Evolutionary conservation across 805 yeast genomes (phyloP).

Genomic region (Wickerhamiella parazyma): DNA sequence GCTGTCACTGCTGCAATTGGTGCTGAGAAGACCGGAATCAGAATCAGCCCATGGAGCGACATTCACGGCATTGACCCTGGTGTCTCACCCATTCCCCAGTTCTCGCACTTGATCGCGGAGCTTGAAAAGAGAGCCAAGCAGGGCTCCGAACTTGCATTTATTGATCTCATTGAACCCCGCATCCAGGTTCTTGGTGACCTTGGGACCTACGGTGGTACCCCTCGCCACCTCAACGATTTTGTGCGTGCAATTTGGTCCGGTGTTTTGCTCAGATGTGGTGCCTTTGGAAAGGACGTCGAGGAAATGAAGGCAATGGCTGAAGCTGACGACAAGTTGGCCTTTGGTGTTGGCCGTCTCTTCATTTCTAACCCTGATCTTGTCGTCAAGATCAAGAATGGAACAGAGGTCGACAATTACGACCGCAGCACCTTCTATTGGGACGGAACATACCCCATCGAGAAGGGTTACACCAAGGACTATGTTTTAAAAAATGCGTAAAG

Average conservation of each 20-base stretch:
- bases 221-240: conserved; percentile 13
- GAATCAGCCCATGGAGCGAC: conserved; percentile 30
- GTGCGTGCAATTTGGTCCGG: conserved; percentile 18
- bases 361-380: conserved; percentile 45
- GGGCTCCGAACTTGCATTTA: conserved; percentile 30
- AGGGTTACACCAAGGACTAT: conserved; percentile 27
- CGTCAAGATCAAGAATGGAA: conserved; percentile 31
- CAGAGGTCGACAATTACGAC: conserved; percentile 33
- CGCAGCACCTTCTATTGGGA: conserved; percentile 35
- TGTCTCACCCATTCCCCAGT: conserved; percentile 28
- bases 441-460: conserved; percentile 19
- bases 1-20: conserved; percentile 29
- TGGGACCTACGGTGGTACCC: not conserved
- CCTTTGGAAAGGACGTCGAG: conserved; percentile 10
- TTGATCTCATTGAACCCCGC: conserved; percentile 37
- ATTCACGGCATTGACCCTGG: conserved; percentile 24
- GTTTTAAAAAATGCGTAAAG: too few relatives aligned
- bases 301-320: conserved; percentile 11
- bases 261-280: conserved; percentile 17
- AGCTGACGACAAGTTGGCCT: conserved; percentile 21
- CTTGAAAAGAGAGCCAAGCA: conserved; percentile 29
- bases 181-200: conserved; percentile 20
- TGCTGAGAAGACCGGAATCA: conserved; percentile 24
- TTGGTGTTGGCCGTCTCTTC: conserved; percentile 37
- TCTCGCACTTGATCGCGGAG: conserved; percentile 31